Conservation (phyloP, 2,329 filamentous ascomycete species). For the Phaeosphaeriaceae sp. region DNA sequence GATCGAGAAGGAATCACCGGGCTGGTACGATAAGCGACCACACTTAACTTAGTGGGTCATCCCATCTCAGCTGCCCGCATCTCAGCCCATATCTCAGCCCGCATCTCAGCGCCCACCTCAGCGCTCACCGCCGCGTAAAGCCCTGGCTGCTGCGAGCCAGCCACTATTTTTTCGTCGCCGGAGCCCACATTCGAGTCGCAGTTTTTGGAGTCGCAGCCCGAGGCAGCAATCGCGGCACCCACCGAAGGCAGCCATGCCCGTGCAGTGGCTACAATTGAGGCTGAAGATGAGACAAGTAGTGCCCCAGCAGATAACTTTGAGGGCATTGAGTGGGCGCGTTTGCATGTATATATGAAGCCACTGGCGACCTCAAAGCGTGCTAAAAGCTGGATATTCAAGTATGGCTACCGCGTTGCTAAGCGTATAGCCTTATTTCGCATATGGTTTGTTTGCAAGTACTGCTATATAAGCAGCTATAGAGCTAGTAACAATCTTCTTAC, state of each 20-base stretch:
- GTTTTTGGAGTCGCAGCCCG: constrained; percentile 1
- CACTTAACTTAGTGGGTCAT: too few species aligned
- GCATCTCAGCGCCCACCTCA: not conserved
- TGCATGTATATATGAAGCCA: constrained; percentile 1
- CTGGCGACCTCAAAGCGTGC: not conserved
- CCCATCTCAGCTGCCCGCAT: not conserved
- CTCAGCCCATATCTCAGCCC: not conserved
- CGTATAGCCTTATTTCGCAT: not conserved
- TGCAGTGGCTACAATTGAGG: not conserved
- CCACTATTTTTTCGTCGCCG: not conserved
- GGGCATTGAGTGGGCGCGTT: constrained; percentile 1
- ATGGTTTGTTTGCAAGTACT: constrained; percentile 4
- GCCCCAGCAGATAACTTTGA: not conserved
- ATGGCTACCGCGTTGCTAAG: constrained; percentile 2
- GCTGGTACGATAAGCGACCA: too few species aligned
- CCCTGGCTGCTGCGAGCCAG: constrained; percentile 1
- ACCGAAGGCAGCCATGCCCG: not conserved
- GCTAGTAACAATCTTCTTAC: not conserved
- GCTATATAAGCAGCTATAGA: not conserved
- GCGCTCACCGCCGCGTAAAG: not conserved
- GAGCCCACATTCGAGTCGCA: constrained; percentile 2
- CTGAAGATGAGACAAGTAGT: not conserved
- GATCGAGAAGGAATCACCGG: too few species aligned
- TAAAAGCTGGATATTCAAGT: constrained; percentile 1
- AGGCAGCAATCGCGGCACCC: not conserved